Evolutionary conservation across 2,329 filamentous ascomycete genomes (phyloP), one percentile per base, ranked within the genome.

Genomic region (Pseudopyricularia javanii): DNA sequence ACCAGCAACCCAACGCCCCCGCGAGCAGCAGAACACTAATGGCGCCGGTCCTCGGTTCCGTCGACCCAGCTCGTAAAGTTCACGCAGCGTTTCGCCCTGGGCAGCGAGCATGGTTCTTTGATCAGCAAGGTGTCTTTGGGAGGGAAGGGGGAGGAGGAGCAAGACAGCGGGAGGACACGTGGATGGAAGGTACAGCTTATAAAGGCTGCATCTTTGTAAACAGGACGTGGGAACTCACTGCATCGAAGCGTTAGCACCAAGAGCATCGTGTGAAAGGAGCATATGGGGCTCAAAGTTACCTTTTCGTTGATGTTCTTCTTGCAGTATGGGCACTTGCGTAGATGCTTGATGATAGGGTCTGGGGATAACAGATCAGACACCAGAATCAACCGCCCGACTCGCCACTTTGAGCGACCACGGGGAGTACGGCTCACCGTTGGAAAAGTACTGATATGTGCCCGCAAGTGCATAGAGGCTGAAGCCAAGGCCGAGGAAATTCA

Each of bases 291-390:
- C 30, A 15, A 24, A 56, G 70, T 60, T 54, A 82, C 83, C 74
- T 82, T 82, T 51, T 79, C 75, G 59, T 76, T 83, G 54, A 86
- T 80, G 24, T 68, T 70, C 65, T 82, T 81, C 55, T 75, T 71
- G 62, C 83, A 86, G 60, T 84, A 88, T 61, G 71, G 76, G 68
- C 85, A 89, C 66, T 81, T 85, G 51, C 82, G 73, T 26, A 77
- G 80, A 58, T 78, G 80, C 69, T 87, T 88, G 63, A 88, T 85
- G 57, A 88, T 83, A 14, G 80, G 78, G 51, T 88, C 83, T 49
- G 33, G 7, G 17, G n/a, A 22, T 11, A 22, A 14, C 15, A 48
- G 12, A 3, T 48, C 45, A n/a, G 33, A 22, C 15, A 32, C n/a
- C 15, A 30, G 14, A 30, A 15, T 30, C n/a, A 49, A 8, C 24